Conservation (phyloP, 305 asterid species). For the Fraxinus xanthoxyloides region DNA sequence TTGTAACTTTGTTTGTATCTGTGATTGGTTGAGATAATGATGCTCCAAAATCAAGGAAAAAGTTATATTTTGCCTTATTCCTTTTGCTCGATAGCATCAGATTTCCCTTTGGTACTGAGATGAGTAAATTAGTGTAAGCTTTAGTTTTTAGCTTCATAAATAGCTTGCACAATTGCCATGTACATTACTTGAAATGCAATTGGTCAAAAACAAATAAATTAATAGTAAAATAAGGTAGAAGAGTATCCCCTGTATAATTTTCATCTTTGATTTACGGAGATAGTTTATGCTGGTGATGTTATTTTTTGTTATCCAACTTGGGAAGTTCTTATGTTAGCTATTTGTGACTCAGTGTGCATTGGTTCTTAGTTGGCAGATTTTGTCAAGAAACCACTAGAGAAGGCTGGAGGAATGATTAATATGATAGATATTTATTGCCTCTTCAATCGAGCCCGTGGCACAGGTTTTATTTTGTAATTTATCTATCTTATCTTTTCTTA, state of each 20-base stretch:
- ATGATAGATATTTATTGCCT: constrained; percentile 89
- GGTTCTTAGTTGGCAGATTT: constrained; percentile 85
- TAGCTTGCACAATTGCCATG: neutral
- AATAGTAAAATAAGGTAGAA: constrained; percentile 11
- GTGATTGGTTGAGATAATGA: neutral
- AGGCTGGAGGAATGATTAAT: constrained; percentile 93
- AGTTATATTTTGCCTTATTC: neutral
- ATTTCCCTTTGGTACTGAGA: neutral
- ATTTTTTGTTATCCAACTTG: neutral
- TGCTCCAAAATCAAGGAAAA: neutral
- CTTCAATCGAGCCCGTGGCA: constrained; percentile 97
- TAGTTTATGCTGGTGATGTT: constrained; percentile 1
- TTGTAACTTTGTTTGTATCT: neutral
- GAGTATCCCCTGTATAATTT: neutral
- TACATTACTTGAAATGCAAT: neutral
- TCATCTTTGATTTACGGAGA: neutral
- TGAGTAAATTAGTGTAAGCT: neutral
- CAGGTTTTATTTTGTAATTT: constrained; percentile 49
- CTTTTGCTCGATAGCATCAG: neutral
- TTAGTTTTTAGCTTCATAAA: neutral
- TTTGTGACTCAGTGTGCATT: constrained; percentile 23
- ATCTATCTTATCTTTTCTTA: constrained; percentile 2
- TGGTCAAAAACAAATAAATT: neutral
- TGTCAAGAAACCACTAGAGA: constrained; percentile 74
- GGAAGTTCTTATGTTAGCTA: constrained; percentile 16